phyloP scores from a whole-genome alignment of 306 rosid species.

The Quercus aquifolioides region DNA sequence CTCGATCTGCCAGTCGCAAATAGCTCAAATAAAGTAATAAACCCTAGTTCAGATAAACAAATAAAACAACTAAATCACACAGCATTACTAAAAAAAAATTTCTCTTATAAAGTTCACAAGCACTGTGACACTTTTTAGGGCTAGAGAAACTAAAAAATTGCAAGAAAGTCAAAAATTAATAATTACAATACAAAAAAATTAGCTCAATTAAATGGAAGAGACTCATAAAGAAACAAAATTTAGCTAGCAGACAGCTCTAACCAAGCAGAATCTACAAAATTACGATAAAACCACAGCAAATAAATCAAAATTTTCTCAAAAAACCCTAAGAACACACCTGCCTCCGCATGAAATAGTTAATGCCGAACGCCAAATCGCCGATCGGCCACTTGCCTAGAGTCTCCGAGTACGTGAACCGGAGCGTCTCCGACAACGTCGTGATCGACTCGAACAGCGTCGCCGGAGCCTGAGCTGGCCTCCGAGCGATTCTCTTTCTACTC shows the following conservation, averaged over 20 bases:
- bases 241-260: neutral
- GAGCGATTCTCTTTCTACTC: constrained; percentile 53
- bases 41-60: neutral
- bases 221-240: no score
- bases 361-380: constrained; percentile 97
- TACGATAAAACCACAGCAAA: neutral
- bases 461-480: constrained; percentile 97
- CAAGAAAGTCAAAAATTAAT: no score
- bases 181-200: no score
- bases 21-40: no score
- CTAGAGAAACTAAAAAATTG: no score
- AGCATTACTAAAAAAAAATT: no score
- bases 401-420: constrained; percentile 84
- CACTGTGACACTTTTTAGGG: no score
- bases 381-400: constrained; percentile 97
- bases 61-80: neutral
- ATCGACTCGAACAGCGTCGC: constrained; percentile 84
- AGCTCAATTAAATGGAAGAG: no score
- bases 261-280: neutral
- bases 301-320: neutral
- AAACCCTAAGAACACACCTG: constrained; percentile 50
- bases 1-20: no score
- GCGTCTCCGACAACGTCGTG: constrained; percentile 73
- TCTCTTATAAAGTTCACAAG: no score
- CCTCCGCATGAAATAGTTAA: constrained; percentile 85